Percentiles rank a stretch among this genome's conserved stretches.
Conservation (phyloP, 1,284 basidiomycete species). For the Leucoagaricus sp. region DNA sequence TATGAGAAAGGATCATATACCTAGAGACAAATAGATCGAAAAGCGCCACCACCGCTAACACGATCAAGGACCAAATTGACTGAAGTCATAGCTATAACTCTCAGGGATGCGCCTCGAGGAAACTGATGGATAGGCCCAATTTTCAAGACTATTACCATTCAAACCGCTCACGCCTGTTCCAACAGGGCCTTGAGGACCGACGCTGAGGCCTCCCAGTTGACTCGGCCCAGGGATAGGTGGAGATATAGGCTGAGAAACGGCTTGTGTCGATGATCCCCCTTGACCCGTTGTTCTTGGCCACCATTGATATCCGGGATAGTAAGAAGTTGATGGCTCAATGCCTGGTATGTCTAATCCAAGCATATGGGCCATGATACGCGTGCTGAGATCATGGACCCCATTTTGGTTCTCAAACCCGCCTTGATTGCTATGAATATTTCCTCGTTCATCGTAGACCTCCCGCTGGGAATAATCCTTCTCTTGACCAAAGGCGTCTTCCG, state of each 20-base stretch:
- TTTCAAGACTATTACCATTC: not conserved
- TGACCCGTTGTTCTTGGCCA: conserved; percentile 51
- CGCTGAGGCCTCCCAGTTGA: not conserved
- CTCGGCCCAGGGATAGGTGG: not conserved
- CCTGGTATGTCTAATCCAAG: conserved; percentile 63
- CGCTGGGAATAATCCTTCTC: conserved; percentile 49
- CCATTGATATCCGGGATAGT: conserved; percentile 74
- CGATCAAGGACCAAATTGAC: conserved; percentile 13
- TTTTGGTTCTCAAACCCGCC: conserved; percentile 30
- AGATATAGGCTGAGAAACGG: conserved; percentile 2
- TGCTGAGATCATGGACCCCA: conserved; percentile 58
- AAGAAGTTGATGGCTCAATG: conserved; percentile 61
- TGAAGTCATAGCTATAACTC: conserved; percentile 15
- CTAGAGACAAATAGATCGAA: not conserved
- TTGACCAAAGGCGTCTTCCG: conserved; percentile 64
- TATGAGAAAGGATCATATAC: not conserved
- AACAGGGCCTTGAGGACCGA: not conserved
- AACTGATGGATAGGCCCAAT: conserved; percentile 9
- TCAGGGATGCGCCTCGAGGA: conserved; percentile 5
- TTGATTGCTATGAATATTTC: conserved; percentile 9
- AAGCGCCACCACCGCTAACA: not conserved
- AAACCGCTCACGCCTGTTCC: not conserved
- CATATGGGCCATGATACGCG: conserved; percentile 70
- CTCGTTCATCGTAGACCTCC: conserved; percentile 25
- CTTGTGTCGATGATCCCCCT: conserved; percentile 1